Evolutionary conservation across 169 alveolate species (phyloP).

Genomic region (Plasmodium yoelii): DNA sequence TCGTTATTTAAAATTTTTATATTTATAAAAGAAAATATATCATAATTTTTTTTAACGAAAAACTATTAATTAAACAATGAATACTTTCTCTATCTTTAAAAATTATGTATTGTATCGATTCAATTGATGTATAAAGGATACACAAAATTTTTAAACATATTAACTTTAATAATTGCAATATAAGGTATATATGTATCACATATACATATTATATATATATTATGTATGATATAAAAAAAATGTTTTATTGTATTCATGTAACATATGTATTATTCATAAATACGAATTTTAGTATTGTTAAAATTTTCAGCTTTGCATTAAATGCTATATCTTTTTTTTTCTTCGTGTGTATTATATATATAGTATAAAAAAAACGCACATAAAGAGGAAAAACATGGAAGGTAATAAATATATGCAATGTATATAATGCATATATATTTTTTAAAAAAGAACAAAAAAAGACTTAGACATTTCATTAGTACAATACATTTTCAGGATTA

Average conservation of each 20-base stretch:
- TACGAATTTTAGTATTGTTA: constrained; percentile 5
- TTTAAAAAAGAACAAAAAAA: constrained; percentile 26
- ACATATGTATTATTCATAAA: constrained; percentile 11
- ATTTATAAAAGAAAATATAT: constrained; percentile 26
- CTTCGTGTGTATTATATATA: background rate
- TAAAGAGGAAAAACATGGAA: background rate
- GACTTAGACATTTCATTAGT: constrained; percentile 66
- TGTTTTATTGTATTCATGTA: constrained; percentile 5
- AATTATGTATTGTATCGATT: constrained; percentile 17
- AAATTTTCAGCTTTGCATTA: background rate
- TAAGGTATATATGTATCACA: background rate
- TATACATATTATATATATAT: constrained; percentile 9
- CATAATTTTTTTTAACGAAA: background rate
- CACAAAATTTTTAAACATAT: constrained; percentile 7
- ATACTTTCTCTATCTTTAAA: constrained; percentile 14
- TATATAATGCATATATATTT: background rate
- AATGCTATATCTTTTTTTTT: background rate
- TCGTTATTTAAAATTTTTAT: constrained; percentile 43
- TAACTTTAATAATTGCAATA: constrained; percentile 12
- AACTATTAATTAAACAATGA: constrained; percentile 3
- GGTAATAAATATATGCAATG: background rate
- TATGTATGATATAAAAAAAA: constrained; percentile 12
- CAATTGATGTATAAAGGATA: constrained; percentile 6
- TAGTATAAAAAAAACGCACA: constrained; percentile 6
- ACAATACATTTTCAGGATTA: constrained; percentile 10